Base-by-base conservation (phyloP, 2,329 filamentous ascomycete species). In the Colletotrichum tofieldiae region DNA sequence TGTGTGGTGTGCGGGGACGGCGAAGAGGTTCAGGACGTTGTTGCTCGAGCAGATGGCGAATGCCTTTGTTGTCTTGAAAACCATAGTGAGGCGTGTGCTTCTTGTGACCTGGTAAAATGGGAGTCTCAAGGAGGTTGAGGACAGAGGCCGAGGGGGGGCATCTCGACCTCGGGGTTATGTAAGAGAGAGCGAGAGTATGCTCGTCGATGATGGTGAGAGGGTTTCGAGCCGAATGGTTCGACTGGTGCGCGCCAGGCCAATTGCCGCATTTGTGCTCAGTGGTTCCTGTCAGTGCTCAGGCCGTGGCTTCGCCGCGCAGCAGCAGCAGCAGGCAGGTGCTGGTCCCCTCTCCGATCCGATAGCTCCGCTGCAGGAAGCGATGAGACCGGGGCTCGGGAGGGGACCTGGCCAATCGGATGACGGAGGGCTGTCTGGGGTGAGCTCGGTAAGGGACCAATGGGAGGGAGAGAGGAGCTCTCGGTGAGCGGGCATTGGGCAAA, bases 1-100 rank as follows among this genome's bases (percentile, higher is more conserved):
- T 41, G 52, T 56, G 45, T 52, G 62, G 39, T 70, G 66, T 72
- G 73, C 52, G 56, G 74, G 67, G 65, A 76, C 55, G 52, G 65
- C 67, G 37, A 76, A 59, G 18, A 70, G 62, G 62, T 67, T 75
- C 55, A 74, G 61, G 51, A 69, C 64, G 51, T 63, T 73, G 67
- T 65, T 71, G 61, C 47, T 66, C 20, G 60, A 61, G 61, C 71
- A 67, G 52, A 59, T 52, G 56, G 67, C 71, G 20, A 73, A 72
- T 32, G 66, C 67, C 43, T 58, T 47, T 26, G 65, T 29, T 23
- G 61, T 58, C 37, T 67, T 73, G 58, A 63, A 32, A 26, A 72
- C 11, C 71, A 73, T 73, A 37, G 39, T 63, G 58, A 14, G 37
- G 54, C n/a, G n/a, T 39, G 20, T 26, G 3, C 39, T 20, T 56